phyloP scores from a whole-genome alignment of 2,329 filamentous ascomycete species.

The Endothia cerciana region DNA sequence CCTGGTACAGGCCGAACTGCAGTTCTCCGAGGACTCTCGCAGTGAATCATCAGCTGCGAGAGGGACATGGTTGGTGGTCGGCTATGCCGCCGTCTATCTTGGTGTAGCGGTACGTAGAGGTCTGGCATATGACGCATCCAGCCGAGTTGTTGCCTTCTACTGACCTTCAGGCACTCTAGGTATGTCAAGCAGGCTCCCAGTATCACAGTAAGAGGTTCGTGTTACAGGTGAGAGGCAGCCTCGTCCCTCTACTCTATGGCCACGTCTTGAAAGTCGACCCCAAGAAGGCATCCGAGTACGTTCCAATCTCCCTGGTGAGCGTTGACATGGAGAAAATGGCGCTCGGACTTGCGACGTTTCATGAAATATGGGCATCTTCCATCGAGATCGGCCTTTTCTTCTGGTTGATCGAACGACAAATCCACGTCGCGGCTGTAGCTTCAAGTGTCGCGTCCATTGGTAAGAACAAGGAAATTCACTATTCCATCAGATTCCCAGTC shows the following conservation, averaged over 20 bases:
- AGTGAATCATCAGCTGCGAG: neutral
- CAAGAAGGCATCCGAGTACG: neutral
- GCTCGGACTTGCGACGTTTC: neutral
- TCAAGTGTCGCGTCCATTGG: neutral
- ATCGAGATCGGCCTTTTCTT: neutral
- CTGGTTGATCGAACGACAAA: neutral
- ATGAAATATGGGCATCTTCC: neutral
- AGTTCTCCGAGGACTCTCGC: neutral
- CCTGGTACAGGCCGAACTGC: neutral
- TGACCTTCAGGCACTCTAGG: neutral
- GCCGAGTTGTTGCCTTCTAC: neutral
- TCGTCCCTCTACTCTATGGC: neutral
- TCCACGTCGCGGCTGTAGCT: neutral
- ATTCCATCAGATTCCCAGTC: neutral
- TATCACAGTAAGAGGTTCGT: neutral
- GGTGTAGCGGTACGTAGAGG: neutral
- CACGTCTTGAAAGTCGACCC: neutral
- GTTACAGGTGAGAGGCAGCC: neutral
- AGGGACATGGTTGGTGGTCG: neutral
- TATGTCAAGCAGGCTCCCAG: neutral
- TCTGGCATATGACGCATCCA: neutral
- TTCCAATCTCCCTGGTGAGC: neutral
- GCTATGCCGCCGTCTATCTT: neutral
- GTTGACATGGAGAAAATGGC: neutral
- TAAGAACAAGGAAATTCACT: neutral